Percentiles rank a stretch among this genome's conserved stretches.
Evolutionary conservation across 306 rosid genomes (phyloP).

Genomic region (Trifolium dubium): DNA sequence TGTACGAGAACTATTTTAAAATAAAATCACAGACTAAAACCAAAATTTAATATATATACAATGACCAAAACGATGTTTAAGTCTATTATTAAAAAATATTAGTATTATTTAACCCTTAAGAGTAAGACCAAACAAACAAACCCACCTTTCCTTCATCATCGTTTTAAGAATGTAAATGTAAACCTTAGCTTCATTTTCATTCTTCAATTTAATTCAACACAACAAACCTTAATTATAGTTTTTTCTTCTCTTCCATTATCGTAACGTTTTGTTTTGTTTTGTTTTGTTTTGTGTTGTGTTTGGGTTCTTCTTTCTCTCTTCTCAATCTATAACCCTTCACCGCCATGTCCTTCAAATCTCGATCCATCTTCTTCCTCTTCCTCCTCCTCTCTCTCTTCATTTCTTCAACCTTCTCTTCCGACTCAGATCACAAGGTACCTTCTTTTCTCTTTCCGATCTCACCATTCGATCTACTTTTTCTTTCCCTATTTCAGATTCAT

Average conservation of each 20-base stretch:
- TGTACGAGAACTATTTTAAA: too few species aligned
- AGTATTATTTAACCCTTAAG: neutral
- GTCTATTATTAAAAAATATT: too few species aligned
- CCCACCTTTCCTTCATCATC: neutral
- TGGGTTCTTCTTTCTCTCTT: neutral
- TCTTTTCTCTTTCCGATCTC: neutral
- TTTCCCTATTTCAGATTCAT: neutral
- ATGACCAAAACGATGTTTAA: too few species aligned
- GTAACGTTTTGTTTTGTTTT: neutral
- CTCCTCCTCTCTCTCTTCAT: constrained; percentile 43
- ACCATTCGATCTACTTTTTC: constrained; percentile 52
- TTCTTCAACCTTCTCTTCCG: constrained; percentile 63
- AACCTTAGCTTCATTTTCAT: neutral
- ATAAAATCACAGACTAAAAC: too few species aligned
- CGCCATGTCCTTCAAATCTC: constrained; percentile 70
- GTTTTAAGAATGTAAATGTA: neutral
- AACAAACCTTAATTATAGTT: constrained; percentile 30
- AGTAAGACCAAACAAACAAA: neutral
- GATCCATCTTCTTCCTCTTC: constrained; percentile 51
- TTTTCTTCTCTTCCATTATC: neutral
- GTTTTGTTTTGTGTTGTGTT: constrained; percentile 15
- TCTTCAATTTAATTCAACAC: neutral
- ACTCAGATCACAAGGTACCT: constrained; percentile 94
- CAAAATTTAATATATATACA: too few species aligned
- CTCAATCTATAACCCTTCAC: constrained; percentile 35